Conservation (phyloP, 2,329 filamentous ascomycete species). For the Diplodia intermedia region DNA sequence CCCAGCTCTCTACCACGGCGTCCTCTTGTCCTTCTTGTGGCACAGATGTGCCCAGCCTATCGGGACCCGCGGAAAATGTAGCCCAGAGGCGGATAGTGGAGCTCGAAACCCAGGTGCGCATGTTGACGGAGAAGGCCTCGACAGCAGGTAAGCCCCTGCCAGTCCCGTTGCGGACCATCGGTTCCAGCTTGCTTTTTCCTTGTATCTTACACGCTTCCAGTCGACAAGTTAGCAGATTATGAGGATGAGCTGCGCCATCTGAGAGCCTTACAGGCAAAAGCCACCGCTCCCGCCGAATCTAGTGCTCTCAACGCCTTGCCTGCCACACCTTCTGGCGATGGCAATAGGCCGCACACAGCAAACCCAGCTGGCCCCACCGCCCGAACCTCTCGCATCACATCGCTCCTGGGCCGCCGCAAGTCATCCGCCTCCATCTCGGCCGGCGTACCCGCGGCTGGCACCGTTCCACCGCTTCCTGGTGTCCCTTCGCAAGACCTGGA, state of each 20-base stretch:
- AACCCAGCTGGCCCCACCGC: constrained; percentile 36
- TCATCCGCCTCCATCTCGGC: constrained; percentile 34
- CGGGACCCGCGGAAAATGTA: constrained; percentile 32
- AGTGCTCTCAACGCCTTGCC: constrained; percentile 38
- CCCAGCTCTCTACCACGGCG: constrained; percentile 15
- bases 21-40: constrained; percentile 26
- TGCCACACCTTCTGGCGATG: constrained; percentile 38
- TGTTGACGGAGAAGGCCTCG: constrained; percentile 74
- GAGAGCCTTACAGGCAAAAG: constrained; percentile 51
- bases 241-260: constrained; percentile 75
- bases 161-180: background rate
- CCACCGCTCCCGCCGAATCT: background rate
- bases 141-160: constrained; percentile 58
- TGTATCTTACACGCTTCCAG: constrained; percentile 43
- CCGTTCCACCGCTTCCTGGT: constrained; percentile 42
- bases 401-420: constrained; percentile 49
- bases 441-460: constrained; percentile 45
- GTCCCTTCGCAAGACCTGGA: constrained; percentile 49
- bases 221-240: constrained; percentile 72
- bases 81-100: constrained; percentile 52
- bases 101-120: constrained; percentile 72
- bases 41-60: constrained; percentile 14
- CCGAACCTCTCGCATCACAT: constrained; percentile 53
- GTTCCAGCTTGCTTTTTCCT: constrained; percentile 4
- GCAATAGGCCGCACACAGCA: constrained; percentile 42